These are phyloP conservation scores for Phytophthora cajani DNA, from an alignment of 352 stramenopile genomes.

Conservation along the genomic window DNA sequence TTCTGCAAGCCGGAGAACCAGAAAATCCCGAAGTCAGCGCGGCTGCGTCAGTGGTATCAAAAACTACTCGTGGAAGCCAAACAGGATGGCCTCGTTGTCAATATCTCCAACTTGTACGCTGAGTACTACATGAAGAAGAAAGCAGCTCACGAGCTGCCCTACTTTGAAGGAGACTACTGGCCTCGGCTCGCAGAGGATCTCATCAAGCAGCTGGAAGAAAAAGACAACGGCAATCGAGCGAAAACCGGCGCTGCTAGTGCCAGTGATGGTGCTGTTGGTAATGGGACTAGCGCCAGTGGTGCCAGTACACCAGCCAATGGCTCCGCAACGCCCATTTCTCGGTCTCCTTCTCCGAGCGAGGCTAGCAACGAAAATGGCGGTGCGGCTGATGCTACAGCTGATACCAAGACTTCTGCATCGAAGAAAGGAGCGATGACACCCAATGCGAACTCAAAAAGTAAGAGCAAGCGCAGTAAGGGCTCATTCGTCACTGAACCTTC, in stretches of 20 bases:
- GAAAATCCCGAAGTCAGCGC: constrained; percentile 89
- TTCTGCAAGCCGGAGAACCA: constrained; percentile 92
- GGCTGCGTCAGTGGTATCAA: constrained; percentile 88
- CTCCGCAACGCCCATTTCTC: constrained; percentile 48
- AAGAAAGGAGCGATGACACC: constrained; percentile 40
- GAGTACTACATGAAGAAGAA: constrained; percentile 92
- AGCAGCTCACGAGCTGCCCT: constrained; percentile 92
- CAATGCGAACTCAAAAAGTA: constrained; percentile 55
- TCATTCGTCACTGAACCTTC: constrained; percentile 56
- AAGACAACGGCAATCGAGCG: constrained; percentile 54
- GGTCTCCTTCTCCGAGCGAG: constrained; percentile 64
- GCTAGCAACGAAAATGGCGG: constrained; percentile 38
- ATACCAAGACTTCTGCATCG: constrained; percentile 16
- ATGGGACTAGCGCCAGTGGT: constrained; percentile 13
- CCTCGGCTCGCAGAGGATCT: constrained; percentile 97
- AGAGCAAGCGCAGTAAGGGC: constrained; percentile 68
- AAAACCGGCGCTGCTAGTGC: constrained; percentile 35
- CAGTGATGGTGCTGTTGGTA: constrained; percentile 5
- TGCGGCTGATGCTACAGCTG: constrained; percentile 11
- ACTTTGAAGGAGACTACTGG: constrained; percentile 99
- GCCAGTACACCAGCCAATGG: constrained; percentile 27
- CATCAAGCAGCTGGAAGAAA: constrained; percentile 98
- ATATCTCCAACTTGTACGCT: constrained; percentile 86
- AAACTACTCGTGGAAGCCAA: constrained; percentile 84
- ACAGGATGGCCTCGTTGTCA: constrained; percentile 80